Percentiles rank a stretch among this genome's conserved stretches.
Evolutionary conservation across 495 filamentous ascomycete species (phyloP).

Genomic region (Hypoxylon crocopeplum): DNA sequence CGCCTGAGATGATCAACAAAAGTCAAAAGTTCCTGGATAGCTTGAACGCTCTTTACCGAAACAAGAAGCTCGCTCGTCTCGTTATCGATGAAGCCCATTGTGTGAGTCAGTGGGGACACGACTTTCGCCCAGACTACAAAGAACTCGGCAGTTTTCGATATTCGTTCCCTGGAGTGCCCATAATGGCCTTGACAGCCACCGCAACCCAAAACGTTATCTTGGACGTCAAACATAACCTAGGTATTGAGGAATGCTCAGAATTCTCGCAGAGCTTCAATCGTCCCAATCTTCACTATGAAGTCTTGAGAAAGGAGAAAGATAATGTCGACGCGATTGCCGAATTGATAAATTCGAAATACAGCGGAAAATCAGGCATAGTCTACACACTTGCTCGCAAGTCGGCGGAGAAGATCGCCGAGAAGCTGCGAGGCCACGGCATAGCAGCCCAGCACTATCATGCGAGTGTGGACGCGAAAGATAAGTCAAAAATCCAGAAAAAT

Average conservation of each 20-base stretch:
- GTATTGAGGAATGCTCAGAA: conserved; percentile 74
- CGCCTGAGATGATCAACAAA: conserved; percentile 93
- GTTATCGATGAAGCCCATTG: conserved; percentile 99
- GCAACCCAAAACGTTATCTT: conserved; percentile 90
- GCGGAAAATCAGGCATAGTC: conserved; percentile 83
- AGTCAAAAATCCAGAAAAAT: conserved; percentile 69
- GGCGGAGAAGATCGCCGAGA: conserved; percentile 79
- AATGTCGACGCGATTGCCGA: conserved; percentile 70
- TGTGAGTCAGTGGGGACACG: conserved; percentile 98
- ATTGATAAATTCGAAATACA: conserved; percentile 71
- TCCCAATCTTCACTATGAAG: conserved; percentile 87
- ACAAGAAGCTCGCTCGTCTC: conserved; percentile 78
- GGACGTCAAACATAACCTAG: conserved; percentile 87
- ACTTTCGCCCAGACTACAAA: conserved; percentile 98
- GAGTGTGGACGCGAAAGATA: conserved; percentile 67
- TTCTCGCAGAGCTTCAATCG: conserved; percentile 95
- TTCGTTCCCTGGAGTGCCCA: conserved; percentile 75
- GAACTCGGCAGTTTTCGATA: conserved; percentile 73
- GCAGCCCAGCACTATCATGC: conserved; percentile 88
- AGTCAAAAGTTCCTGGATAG: conserved; percentile 66
- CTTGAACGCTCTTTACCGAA: conserved; percentile 67
- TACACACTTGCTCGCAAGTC: conserved; percentile 88
- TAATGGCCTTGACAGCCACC: conserved; percentile 95
- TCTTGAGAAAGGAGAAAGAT: conserved; percentile 62
- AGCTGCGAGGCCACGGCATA: conserved; percentile 68